Evolutionary conservation across 2,329 filamentous ascomycete species (phyloP), one percentile per base, ranked within the genome.

Genomic region (Calycina herbarum): DNA sequence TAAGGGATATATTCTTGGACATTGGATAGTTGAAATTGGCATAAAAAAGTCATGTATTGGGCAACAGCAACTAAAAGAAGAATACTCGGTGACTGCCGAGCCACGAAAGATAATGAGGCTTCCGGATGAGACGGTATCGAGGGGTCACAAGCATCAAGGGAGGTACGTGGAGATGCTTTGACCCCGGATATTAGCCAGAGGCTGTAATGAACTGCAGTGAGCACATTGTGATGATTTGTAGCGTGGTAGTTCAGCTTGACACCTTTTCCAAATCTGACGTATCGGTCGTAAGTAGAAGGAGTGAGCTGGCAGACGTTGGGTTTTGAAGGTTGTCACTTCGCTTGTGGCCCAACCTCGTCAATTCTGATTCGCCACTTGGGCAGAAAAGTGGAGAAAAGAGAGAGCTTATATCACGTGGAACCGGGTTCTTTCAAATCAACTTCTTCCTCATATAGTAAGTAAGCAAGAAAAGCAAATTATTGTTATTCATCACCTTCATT

Each of bases 161-260:
- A 51, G n/a, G 45, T 54, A 54, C 48, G 48, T 54, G 48, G 48
- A 54, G 48, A 27, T 54, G 48, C 48, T 54, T 54, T 27, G 48
- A 54, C 48, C 48, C 48, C 48, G 48, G 48, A 24, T 54, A 27
- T 11, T 27, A 54, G 20, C 48, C 48, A 54, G 20, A 54, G 20
- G 48, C 38, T 54, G 48, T 54, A 54, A 54, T 54, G 48, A 27
- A 54, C 48, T 54, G 48, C 48, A 54, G 48, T 54, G 20, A 54
- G 48, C 20, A 54, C 48, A 27, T 40, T 40, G 5, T 27, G 48
- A 54, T 54, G 48, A 54, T 54, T 13, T 54, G 48, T 54, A 54
- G 48, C 20, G 24, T 54, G 20, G 10, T 54, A 54, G 20, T 54
- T 54, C 48, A 54, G 48, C 48, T 54, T 24, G 48, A 54, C 48